Base-by-base conservation (phyloP, 164 flowering plant genomes). In the Aristolochia contorta region DNA sequence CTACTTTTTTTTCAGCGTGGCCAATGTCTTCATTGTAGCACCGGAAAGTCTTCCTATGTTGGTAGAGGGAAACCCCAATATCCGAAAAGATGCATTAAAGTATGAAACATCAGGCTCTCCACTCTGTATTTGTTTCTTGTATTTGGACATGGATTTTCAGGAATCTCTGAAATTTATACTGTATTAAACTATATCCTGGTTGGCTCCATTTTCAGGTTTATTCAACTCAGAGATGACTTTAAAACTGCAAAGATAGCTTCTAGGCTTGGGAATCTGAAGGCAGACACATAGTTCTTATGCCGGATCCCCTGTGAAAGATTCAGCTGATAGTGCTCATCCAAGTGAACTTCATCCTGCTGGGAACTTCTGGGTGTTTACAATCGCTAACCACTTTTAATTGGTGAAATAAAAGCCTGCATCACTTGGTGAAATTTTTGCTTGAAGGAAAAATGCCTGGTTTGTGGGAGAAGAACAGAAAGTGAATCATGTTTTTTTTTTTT, bases 21-120 rank as follows among this genome's bases (percentile, higher is more conserved):
- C 99, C 72, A 94, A 91, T 79, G 96, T 86, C 76, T 91, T 94
- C 58, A 85, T 91, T 49, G 99, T 94, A 60, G 97, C 99, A 62
- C 97, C 99, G 47, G 99, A 94, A 67, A 91, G 99, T 66, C 86
- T 94, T 48, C 74, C 93, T 45, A 78, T 85, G 16, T 72, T 94
- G 75, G 88, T 88, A 56, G 97, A 94, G 81, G 96, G 97, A 52
- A 84, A 87, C 14, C 96, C 99, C 56, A 87, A 90, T 64, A 91
- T 94, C 37, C 71, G 93, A 46, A 91, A 87, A 78, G 96, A 94
- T 75, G 91, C 97, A 65, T 87, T 88, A 67, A 91, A 87, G 97
- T 90, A 86, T 53, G 6, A 55, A 23, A 27, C 12, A 27, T 46
- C 15, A 0, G 7, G 12, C 43, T 37, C 10, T 37, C 7, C 12